A percentile compares a stretch with the other conserved stretches of the same genome.
Conservation (phyloP, 768 basidiomycete genomes). For the Ramaria rubella region DNA sequence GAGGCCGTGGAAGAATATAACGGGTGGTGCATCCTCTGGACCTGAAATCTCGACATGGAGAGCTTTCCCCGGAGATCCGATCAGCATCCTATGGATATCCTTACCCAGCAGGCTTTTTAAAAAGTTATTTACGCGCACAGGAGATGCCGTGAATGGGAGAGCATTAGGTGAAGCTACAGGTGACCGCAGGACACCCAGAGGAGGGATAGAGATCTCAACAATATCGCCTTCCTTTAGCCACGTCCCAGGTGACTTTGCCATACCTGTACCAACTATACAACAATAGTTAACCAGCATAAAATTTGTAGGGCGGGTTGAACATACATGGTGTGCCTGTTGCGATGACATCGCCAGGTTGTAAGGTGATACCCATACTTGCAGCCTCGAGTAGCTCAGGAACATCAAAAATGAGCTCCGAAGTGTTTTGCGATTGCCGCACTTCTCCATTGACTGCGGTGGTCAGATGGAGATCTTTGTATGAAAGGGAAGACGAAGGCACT, state of each 20-base stretch:
- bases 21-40: neutral
- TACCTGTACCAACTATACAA: slow-evolving; percentile 17
- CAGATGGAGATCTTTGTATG: slow-evolving; percentile 17
- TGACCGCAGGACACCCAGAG: slow-evolving; percentile 19
- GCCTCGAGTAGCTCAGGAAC: slow-evolving; percentile 24
- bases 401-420: slow-evolving; percentile 23
- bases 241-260: slow-evolving; percentile 11
- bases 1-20: neutral
- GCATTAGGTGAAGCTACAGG: slow-evolving; percentile 1
- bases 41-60: neutral
- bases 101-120: neutral
- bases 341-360: slow-evolving; percentile 20
- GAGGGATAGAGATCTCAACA: slow-evolving; percentile 21
- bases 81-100: neutral
- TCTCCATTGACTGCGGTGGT: slow-evolving; percentile 21
- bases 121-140: neutral
- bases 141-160: neutral
- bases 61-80: neutral
- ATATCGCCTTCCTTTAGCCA: slow-evolving; percentile 21
- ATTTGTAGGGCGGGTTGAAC: neutral
- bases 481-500: slow-evolving; percentile 13
- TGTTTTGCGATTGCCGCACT: slow-evolving; percentile 18
- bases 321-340: slow-evolving; percentile 22
- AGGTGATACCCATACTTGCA: slow-evolving; percentile 19
- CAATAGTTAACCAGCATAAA: neutral